phyloP scores from a whole-genome alignment of 1,284 basidiomycete genomes.

The Vanrija pseudolonga region DNA sequence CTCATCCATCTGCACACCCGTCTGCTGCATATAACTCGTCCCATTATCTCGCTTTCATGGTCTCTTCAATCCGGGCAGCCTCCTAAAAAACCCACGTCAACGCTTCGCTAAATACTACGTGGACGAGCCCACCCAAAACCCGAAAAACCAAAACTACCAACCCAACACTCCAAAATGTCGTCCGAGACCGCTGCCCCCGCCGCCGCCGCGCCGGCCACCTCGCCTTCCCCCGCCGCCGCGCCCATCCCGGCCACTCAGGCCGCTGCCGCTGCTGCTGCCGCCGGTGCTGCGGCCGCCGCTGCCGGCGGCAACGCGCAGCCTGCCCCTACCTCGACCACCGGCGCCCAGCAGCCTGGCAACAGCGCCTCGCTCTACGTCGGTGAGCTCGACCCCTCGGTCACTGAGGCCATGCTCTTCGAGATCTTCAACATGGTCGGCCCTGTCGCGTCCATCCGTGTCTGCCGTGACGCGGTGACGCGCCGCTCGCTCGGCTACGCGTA shows the following conservation, averaged over 20 bases:
- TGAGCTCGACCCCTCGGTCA: constrained; percentile 95
- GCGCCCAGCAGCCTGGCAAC: constrained; percentile 61
- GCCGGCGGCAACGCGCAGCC: constrained; percentile 41
- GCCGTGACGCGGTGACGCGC: constrained; percentile 98
- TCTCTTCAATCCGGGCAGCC: too few relatives aligned
- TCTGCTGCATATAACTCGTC: too few relatives aligned
- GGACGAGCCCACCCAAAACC: constrained; percentile 24
- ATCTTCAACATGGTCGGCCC: constrained; percentile 99
- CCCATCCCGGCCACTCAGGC: constrained; percentile 21
- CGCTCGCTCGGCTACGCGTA: constrained; percentile 99
- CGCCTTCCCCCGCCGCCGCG: constrained; percentile 23
- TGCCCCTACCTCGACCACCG: constrained; percentile 56
- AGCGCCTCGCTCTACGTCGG: constrained; percentile 97
- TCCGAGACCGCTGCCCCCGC: constrained; percentile 27
- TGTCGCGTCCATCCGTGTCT: constrained; percentile 98
- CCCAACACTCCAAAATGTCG: constrained; percentile 26
- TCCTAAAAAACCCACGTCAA: constrained; percentile 26
- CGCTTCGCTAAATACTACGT: constrained; percentile 20
- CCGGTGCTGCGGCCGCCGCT: constrained; percentile 24
- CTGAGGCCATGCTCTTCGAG: constrained; percentile 99
- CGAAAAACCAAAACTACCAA: constrained; percentile 8
- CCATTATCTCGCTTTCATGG: too few relatives aligned
- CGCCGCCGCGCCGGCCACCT: constrained; percentile 19
- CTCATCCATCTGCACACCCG: too few relatives aligned
- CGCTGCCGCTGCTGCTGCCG: constrained; percentile 19